phyloP scores from a whole-genome alignment of 306 rosid genomes.

The Fragaria vesca region DNA sequence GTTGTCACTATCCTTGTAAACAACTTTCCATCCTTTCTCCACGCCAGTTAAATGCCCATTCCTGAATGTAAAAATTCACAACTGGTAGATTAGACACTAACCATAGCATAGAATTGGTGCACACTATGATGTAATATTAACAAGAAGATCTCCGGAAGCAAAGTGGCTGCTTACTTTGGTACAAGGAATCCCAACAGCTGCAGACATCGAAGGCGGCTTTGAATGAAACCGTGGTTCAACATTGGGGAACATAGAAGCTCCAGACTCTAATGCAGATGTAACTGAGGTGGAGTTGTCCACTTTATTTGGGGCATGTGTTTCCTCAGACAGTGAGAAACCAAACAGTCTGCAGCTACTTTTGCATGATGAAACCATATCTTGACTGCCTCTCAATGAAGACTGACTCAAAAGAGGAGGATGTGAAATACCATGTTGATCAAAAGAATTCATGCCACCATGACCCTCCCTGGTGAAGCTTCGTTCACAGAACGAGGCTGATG shows the following conservation, averaged over 20 bases:
- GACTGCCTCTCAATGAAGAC: constrained; percentile 36
- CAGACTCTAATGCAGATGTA: constrained; percentile 45
- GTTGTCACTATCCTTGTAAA: constrained; percentile 20
- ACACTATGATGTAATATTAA: constrained; percentile 24
- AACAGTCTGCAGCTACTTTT: constrained; percentile 86
- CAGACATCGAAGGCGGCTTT: constrained; percentile 47
- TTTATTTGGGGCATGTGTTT: constrained; percentile 38
- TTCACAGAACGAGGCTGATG: constrained; percentile 26
- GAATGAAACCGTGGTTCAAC: constrained; percentile 56
- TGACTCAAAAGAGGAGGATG: constrained; percentile 29
- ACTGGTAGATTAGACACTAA: constrained; percentile 23
- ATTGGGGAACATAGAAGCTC: constrained; percentile 45
- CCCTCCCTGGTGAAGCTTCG: constrained; percentile 26
- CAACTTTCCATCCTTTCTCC: constrained; percentile 34
- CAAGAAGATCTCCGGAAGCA: constrained; percentile 17
- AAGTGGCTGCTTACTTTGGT: constrained; percentile 54
- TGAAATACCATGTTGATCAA: constrained; percentile 32
- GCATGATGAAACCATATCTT: constrained; percentile 55
- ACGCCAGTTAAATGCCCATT: constrained; percentile 27
- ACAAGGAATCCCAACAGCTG: constrained; percentile 51
- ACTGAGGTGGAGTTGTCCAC: constrained; percentile 41
- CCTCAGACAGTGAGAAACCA: constrained; percentile 85
- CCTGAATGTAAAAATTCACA: constrained; percentile 20
- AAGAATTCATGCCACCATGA: constrained; percentile 29
- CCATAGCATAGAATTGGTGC: neutral